phyloP scores from a whole-genome alignment of 176 grass and related monocot species.

The Eragrostis nindensis region DNA sequence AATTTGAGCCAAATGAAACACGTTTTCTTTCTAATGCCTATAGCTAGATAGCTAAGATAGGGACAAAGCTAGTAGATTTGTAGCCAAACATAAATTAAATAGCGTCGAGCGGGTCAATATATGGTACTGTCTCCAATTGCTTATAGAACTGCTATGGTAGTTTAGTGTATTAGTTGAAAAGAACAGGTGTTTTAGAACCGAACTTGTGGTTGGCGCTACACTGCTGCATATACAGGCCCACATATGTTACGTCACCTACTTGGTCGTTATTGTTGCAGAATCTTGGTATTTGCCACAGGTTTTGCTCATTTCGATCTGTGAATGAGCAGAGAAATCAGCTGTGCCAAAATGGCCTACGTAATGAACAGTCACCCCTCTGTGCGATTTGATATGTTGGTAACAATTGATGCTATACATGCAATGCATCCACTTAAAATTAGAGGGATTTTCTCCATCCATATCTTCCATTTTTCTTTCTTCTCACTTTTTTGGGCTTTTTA shows the following conservation, averaged over 20 bases:
- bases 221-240: neutral
- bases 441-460: too few relatives aligned
- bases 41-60: neutral
- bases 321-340: too few relatives aligned
- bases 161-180: neutral
- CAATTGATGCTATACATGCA: neutral
- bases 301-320: too few relatives aligned
- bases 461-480: too few relatives aligned
- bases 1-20: slow-evolving; percentile 19
- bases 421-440: too few relatives aligned
- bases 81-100: neutral
- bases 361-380: too few relatives aligned
- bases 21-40: slow-evolving; percentile 15
- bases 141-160: neutral
- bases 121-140: neutral
- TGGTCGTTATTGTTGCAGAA: too few relatives aligned
- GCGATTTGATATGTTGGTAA: neutral
- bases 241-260: neutral
- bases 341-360: too few relatives aligned
- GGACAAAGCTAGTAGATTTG: neutral
- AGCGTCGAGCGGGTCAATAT: neutral
- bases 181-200: neutral
- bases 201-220: neutral
- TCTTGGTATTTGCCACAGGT: too few relatives aligned
- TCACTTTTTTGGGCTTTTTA: neutral